Percentiles rank a stretch among this genome's conserved stretches.
phyloP scores from a whole-genome alignment of 1,284 basidiomycete species.

The Ustilago crameri region DNA sequence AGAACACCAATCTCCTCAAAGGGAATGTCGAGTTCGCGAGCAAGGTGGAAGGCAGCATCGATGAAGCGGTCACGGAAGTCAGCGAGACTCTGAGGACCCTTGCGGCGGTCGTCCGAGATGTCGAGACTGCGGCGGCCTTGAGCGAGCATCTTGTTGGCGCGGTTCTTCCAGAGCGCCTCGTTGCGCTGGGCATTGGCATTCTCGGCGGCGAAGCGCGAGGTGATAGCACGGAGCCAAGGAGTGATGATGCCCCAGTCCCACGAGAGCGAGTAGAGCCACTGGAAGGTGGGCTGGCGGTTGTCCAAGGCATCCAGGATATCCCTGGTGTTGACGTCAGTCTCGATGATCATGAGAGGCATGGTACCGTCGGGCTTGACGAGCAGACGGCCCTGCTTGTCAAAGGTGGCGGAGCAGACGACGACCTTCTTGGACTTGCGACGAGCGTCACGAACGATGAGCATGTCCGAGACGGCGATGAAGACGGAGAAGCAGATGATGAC shows the following conservation, averaged over 20 bases:
- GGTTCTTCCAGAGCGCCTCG: conserved; percentile 54
- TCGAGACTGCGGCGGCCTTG: conserved; percentile 56
- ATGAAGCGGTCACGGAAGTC: conserved; percentile 71
- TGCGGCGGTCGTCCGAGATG: conserved; percentile 34
- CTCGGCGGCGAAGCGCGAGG: conserved; percentile 57
- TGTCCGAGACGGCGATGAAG: conserved; percentile 69
- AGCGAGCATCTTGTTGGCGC: conserved; percentile 50
- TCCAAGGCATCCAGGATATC: conserved; percentile 71
- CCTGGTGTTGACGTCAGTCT: conserved; percentile 69
- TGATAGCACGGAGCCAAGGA: conserved; percentile 70
- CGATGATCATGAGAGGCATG: conserved; percentile 71
- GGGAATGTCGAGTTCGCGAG: conserved; percentile 70
- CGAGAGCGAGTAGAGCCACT: conserved; percentile 72
- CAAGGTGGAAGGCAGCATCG: conserved; percentile 70
- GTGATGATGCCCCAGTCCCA: conserved; percentile 72
- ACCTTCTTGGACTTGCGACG: conserved; percentile 70
- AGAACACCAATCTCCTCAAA: conserved; percentile 75
- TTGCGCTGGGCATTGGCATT: conserved; percentile 36
- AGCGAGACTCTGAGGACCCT: conserved; percentile 56
- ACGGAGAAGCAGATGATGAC: conserved; percentile 70
- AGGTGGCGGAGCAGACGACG: conserved; percentile 71
- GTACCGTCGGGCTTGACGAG: conserved; percentile 71
- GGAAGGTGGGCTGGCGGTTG: conserved; percentile 71
- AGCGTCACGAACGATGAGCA: conserved; percentile 67
- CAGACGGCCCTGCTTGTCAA: conserved; percentile 71